Evolutionary conservation across 2,329 filamentous ascomycete species (phyloP).

Genomic region (Pyricularia grisea): DNA sequence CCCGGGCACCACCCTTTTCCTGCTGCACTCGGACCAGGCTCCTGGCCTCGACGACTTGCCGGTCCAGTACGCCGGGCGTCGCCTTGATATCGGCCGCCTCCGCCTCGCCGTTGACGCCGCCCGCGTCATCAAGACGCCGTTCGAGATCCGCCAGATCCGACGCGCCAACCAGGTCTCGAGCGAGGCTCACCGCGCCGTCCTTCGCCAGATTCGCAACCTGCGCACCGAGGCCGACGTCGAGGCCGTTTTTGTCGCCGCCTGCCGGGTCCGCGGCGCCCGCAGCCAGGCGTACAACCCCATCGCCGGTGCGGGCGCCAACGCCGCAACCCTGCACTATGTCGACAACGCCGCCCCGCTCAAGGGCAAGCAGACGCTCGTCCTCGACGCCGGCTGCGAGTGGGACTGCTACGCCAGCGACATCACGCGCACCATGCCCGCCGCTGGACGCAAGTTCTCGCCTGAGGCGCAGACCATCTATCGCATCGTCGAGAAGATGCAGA

Average conservation of each 20-base stretch:
- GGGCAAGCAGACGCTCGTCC: constrained; percentile 63
- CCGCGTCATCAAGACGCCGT: constrained; percentile 74
- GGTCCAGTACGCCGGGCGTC: neutral
- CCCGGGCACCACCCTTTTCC: constrained; percentile 29
- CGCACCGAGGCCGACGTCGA: constrained; percentile 77
- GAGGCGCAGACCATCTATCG: constrained; percentile 67
- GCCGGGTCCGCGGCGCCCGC: constrained; percentile 63
- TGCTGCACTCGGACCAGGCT: constrained; percentile 27
- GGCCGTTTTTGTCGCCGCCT: constrained; percentile 64
- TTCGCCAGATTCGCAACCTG: constrained; percentile 52
- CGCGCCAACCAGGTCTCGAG: constrained; percentile 75
- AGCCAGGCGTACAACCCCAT: constrained; percentile 85
- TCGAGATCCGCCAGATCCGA: constrained; percentile 75
- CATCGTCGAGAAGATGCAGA: constrained; percentile 75
- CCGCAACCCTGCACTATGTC: constrained; percentile 77
- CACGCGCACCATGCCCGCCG: constrained; percentile 75
- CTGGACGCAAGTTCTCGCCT: constrained; percentile 47
- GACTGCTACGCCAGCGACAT: constrained; percentile 82
- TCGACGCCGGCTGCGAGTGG: constrained; percentile 86
- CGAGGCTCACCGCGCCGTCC: constrained; percentile 64
- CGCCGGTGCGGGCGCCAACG: constrained; percentile 73
- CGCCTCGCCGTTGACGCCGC: constrained; percentile 65
- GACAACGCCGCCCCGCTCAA: constrained; percentile 66
- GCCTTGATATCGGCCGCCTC: constrained; percentile 18
- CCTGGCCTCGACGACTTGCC: constrained; percentile 11